phyloP scores from a whole-genome alignment of 2,329 filamentous ascomycete genomes.

The Sporothrix pallida region DNA sequence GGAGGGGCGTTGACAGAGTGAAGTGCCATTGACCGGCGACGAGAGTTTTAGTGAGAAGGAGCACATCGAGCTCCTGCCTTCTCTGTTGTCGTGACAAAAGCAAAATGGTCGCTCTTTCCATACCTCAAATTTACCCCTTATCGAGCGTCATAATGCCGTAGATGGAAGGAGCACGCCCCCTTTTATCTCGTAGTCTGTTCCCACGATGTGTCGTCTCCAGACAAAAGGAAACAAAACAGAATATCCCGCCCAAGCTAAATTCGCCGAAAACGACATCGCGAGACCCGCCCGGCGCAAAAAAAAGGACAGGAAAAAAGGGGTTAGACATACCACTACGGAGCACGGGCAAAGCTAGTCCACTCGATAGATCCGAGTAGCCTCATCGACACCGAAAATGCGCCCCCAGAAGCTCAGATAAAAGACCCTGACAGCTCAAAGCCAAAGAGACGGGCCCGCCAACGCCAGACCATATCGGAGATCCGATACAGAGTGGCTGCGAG shows the following conservation, averaged over 20 bases:
- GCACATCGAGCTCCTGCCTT: background rate
- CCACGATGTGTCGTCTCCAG: background rate
- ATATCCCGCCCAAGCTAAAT: background rate
- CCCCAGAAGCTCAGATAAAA: background rate
- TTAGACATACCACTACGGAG: constrained; percentile 4
- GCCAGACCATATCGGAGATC: constrained; percentile 11
- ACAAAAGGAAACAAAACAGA: background rate
- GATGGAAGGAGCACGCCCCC: background rate
- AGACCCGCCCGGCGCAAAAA: background rate
- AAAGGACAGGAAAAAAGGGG: constrained; percentile 4
- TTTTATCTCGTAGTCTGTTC: background rate
- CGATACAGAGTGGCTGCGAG: constrained; percentile 17
- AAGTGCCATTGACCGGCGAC: background rate
- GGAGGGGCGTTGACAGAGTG: background rate
- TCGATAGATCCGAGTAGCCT: constrained; percentile 14
- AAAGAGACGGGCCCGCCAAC: background rate
- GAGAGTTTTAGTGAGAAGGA: background rate
- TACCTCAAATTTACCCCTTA: background rate
- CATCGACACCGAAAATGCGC: background rate
- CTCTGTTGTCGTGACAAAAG: constrained; percentile 5
- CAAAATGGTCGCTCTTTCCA: background rate
- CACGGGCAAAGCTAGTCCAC: background rate
- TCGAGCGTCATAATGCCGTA: background rate
- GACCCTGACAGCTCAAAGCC: background rate
- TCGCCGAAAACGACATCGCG: constrained; percentile 10